Conservation (phyloP, 257 asterid species). For the Rhazya stricta region DNA sequence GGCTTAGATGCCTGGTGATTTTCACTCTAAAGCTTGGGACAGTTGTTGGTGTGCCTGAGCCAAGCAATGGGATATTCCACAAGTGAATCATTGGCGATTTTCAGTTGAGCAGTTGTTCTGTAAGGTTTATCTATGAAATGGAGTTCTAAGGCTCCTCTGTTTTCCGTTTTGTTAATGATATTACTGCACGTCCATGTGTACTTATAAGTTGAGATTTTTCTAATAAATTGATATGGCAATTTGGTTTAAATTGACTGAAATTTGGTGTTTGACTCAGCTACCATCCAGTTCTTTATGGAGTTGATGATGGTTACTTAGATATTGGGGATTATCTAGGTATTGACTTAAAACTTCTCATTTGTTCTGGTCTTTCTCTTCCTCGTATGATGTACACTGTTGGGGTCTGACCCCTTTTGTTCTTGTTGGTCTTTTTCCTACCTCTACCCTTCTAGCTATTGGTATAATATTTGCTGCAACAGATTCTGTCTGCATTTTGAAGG, state of each 20-base stretch:
- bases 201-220: conserved; percentile 6
- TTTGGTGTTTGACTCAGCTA: conserved; percentile 23
- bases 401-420: neutral
- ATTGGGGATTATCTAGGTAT: conserved; percentile 47
- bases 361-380: conserved; percentile 13
- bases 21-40: conserved; percentile 44
- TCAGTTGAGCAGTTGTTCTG: neutral
- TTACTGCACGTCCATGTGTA: conserved; percentile 6
- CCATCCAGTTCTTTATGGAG: conserved; percentile 19
- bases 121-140: conserved; percentile 8
- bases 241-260: conserved; percentile 1
- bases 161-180: conserved; percentile 7
- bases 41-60: conserved; percentile 42
- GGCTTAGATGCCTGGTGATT: conserved; percentile 46
- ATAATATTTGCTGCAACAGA: conserved; percentile 49
- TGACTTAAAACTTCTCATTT: neutral
- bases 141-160: neutral
- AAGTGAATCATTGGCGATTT: conserved; percentile 1
- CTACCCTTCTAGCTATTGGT: conserved; percentile 34
- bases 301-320: conserved; percentile 28
- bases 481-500: conserved; percentile 53
- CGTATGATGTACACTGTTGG: neutral
- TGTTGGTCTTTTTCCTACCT: neutral
- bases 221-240: conserved; percentile 1
- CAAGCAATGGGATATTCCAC: conserved; percentile 49